A percentile compares a stretch with the other conserved stretches of the same genome.
phyloP scores from a whole-genome alignment of 768 basidiomycete genomes.

The Austroboletus eburneus region DNA sequence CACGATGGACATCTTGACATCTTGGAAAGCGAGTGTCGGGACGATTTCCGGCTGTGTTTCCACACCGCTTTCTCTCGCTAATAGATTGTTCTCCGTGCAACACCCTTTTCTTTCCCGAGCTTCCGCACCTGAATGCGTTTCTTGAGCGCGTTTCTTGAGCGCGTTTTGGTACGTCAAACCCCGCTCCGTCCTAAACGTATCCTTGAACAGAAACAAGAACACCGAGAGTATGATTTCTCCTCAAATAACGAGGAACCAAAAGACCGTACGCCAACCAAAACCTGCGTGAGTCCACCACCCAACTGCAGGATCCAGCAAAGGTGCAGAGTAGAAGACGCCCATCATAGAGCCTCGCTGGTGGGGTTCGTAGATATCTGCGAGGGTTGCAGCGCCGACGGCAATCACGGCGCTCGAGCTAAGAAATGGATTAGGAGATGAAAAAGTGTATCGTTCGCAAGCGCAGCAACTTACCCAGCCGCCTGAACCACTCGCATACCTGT shows the following conservation, averaged over 20 bases:
- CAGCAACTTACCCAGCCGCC: slow-evolving; percentile 49
- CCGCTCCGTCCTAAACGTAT: slow-evolving; percentile 82
- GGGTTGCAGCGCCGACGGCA: slow-evolving; percentile 65
- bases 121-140: slow-evolving; percentile 28
- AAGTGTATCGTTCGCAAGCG: background rate
- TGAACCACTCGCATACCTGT: slow-evolving; percentile 69
- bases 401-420: slow-evolving; percentile 61
- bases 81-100: background rate
- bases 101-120: background rate
- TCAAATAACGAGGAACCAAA: slow-evolving; percentile 78
- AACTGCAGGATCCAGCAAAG: slow-evolving; percentile 66
- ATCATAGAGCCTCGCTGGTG: slow-evolving; percentile 72
- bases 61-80: slow-evolving; percentile 22
- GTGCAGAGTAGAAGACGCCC: slow-evolving; percentile 79
- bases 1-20: slow-evolving; percentile 53
- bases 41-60: slow-evolving; percentile 14
- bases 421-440: background rate
- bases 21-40: slow-evolving; percentile 16
- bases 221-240: slow-evolving; percentile 49
- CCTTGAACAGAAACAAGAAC: slow-evolving; percentile 69
- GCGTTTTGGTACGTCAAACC: slow-evolving; percentile 76
- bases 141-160: slow-evolving; percentile 40
- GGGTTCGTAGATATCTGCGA: slow-evolving; percentile 42
- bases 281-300: slow-evolving; percentile 64
- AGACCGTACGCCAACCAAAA: slow-evolving; percentile 76